Base-by-base conservation (phyloP, 164 flowering plant species). In the Aristolochia fimbriata region DNA sequence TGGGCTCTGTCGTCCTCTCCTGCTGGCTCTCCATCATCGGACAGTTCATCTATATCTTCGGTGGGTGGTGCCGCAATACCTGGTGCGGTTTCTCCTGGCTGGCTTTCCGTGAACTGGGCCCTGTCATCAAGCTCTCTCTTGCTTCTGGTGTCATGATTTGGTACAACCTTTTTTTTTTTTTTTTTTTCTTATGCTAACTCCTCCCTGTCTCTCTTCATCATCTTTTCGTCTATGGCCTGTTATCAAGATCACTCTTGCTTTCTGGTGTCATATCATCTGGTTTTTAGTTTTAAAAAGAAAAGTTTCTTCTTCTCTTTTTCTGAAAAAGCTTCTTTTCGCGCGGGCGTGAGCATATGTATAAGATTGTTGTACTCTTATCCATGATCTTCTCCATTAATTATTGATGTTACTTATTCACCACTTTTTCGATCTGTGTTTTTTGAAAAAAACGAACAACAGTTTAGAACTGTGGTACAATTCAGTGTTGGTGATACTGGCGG, bases 71-170 rank as follows among this genome's bases (percentile, higher is more conserved):
- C 58, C 86, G 82, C 0, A 49, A 59, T 43, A 78, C 87, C 16
- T 87, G 97, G 90, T 73, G 19, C 12, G 86, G 90, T 41, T 76
- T 84, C 70, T 75, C 83, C 5, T 5, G 37, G 0, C 45, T 65
- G 12, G 87, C 91, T 3, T 79, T 81, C 59, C 65, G 62, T 47
- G 86, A 80, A 61, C 75, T 85, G 1, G 76, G 86, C 81, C 80
- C 76, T 0, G 71, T 83, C 1, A 17, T 77, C 48, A 78, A 78
- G 72, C 83, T 85, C n/a, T 83, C 91, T 14, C 0, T 78, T 12
- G 75, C 91, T 1, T 83, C 88, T 43, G 88, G 85, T 23, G 81
- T 58, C 7, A 83, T 85, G 91, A 59, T 85, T 10, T 83, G 91
- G 88, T 82, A 65, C 45, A 72, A 20, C 22, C 30, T 4, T 25